Evolutionary conservation across 2,329 filamentous ascomycete genomes (phyloP).

Genomic region (Fusarium musae): DNA sequence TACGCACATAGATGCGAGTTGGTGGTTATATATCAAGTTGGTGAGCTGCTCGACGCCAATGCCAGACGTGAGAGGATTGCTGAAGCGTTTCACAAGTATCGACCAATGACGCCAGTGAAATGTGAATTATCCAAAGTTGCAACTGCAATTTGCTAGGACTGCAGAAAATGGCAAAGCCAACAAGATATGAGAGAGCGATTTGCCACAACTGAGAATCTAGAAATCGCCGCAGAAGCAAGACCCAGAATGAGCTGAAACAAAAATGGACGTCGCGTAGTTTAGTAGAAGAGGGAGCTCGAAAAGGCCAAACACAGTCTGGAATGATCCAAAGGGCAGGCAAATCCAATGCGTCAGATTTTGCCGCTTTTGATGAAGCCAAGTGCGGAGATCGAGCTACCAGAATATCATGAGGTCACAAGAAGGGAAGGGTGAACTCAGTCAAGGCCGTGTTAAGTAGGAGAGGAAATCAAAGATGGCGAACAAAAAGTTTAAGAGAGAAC

Average conservation of each 20-base stretch:
- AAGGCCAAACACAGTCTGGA: not conserved
- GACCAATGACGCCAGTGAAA: not conserved
- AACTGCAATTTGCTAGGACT: not conserved
- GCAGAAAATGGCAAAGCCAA: not conserved
- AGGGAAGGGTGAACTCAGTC: not conserved
- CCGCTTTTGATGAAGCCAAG: constrained; percentile 18
- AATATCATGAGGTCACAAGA: constrained; percentile 3
- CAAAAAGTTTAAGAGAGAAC: not conserved
- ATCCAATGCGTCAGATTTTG: constrained; percentile 27
- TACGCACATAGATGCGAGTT: constrained; percentile 18
- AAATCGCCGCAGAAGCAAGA: not conserved
- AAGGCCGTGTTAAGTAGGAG: not conserved
- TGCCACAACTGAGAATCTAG: constrained; percentile 8
- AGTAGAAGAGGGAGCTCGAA: not conserved
- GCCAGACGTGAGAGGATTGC: not conserved
- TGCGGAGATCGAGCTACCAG: constrained; percentile 24
- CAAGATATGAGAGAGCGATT: constrained; percentile 4
- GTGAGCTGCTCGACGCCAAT: constrained; percentile 1
- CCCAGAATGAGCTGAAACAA: not conserved
- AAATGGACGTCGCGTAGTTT: not conserved
- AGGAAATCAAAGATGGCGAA: not conserved
- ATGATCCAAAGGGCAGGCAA: not conserved
- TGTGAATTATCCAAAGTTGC: not conserved
- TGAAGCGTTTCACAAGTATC: not conserved
- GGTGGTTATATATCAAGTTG: not conserved